A percentile compares a stretch with the other conserved stretches of the same genome.
Conservation (phyloP, 768 basidiomycete species). For the Melanogaster broomeanus region DNA sequence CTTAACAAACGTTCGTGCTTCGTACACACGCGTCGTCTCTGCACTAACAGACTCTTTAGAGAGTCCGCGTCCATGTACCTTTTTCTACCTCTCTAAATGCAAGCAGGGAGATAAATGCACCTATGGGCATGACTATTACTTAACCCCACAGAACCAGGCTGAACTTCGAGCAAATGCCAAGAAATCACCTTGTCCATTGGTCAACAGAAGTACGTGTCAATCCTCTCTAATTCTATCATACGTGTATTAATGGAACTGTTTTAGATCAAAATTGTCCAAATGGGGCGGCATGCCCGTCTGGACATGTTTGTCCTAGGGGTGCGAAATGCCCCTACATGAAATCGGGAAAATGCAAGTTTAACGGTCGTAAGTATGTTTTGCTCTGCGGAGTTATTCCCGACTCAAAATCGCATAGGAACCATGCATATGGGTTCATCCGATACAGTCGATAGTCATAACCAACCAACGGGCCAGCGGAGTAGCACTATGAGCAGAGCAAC, state of each 20-base stretch:
- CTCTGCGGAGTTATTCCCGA: not conserved
- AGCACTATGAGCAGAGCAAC: not conserved
- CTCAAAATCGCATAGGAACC: not conserved
- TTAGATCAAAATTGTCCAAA: slow-evolving; percentile 23
- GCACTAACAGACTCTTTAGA: slow-evolving; percentile 17
- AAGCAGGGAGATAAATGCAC: slow-evolving; percentile 33
- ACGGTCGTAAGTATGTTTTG: slow-evolving; percentile 23
- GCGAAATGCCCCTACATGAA: slow-evolving; percentile 34
- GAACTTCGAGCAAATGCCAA: slow-evolving; percentile 34
- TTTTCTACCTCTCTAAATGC: slow-evolving; percentile 35
- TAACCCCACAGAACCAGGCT: slow-evolving; percentile 27
- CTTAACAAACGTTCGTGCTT: slow-evolving; percentile 31
- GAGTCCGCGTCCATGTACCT: slow-evolving; percentile 40
- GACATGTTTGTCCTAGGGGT: slow-evolving; percentile 40
- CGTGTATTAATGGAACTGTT: not conserved
- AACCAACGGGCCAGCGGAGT: not conserved
- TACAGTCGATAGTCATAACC: not conserved
- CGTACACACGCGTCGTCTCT: not conserved
- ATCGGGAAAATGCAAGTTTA: slow-evolving; percentile 36
- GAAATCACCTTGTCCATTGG: slow-evolving; percentile 36
- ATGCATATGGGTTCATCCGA: not conserved
- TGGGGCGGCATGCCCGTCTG: slow-evolving; percentile 35
- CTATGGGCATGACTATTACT: slow-evolving; percentile 36
- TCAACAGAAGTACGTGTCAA: slow-evolving; percentile 28
- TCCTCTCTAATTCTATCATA: not conserved